Conservation (phyloP, 1,139 yeast genomes). For the Waltiozyma sp. region DNA sequence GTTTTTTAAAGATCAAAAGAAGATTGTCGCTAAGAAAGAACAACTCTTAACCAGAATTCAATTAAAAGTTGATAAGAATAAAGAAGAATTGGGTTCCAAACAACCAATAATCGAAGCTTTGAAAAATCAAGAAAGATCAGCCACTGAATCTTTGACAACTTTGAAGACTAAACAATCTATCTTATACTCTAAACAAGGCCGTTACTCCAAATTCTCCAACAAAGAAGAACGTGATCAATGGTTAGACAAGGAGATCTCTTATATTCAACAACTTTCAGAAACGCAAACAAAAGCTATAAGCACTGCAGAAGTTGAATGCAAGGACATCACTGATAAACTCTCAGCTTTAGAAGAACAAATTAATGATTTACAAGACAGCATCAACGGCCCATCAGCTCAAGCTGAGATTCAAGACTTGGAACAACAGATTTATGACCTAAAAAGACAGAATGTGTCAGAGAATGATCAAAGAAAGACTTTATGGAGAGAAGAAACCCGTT, state of each 20-base stretch:
- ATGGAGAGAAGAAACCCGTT: slow-evolving; percentile 74
- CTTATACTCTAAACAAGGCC: slow-evolving; percentile 63
- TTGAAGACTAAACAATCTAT: slow-evolving; percentile 48
- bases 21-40: slow-evolving; percentile 17
- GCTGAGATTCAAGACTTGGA: slow-evolving; percentile 22
- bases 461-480: slow-evolving; percentile 58
- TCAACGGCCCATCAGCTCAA: slow-evolving; percentile 26
- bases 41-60: slow-evolving; percentile 20
- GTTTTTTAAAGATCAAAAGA: slow-evolving; percentile 19
- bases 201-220: slow-evolving; percentile 48
- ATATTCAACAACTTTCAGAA: slow-evolving; percentile 21
- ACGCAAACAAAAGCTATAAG: slow-evolving; percentile 14
- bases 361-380: slow-evolving; percentile 25
- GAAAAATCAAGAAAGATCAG: slow-evolving; percentile 29
- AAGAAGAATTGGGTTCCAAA: slow-evolving; percentile 28
- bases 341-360: slow-evolving; percentile 20
- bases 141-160: slow-evolving; percentile 32
- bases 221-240: slow-evolving; percentile 56
- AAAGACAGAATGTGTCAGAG: slow-evolving; percentile 30
- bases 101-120: slow-evolving; percentile 35
- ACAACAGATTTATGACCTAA: slow-evolving; percentile 24
- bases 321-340: slow-evolving; percentile 8
- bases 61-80: slow-evolving; percentile 30
- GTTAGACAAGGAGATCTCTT: slow-evolving; percentile 40
- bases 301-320: slow-evolving; percentile 13